These are phyloP conservation scores for Xerocomus nothofagi DNA, from an alignment of 1,284 basidiomycete species.

Conservation along the genomic window DNA sequence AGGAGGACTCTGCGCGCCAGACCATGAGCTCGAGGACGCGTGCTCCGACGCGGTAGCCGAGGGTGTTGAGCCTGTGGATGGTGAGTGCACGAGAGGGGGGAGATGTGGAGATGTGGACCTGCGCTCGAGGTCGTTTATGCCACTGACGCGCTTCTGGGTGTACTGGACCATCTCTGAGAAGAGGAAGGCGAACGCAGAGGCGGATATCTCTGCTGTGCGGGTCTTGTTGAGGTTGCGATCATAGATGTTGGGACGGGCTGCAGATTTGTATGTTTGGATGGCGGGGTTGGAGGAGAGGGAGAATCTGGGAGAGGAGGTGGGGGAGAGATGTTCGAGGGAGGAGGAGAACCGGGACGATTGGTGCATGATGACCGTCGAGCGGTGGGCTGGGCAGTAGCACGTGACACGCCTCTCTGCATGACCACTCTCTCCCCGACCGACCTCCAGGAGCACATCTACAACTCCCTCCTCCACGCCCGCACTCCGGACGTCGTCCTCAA, in stretches of 20 bases:
- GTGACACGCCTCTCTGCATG: constrained; percentile 24
- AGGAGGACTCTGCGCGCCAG: constrained; percentile 68
- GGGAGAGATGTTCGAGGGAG: constrained; percentile 62
- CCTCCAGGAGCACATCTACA: constrained; percentile 73
- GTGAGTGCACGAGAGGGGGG: neutral
- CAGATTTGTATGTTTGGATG: constrained; percentile 47
- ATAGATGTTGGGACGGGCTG: constrained; percentile 69
- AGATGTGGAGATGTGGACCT: constrained; percentile 41
- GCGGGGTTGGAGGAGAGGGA: constrained; percentile 62
- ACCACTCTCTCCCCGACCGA: constrained; percentile 43
- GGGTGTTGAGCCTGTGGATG: constrained; percentile 71
- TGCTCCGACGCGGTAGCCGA: constrained; percentile 88
- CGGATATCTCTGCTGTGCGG: constrained; percentile 76
- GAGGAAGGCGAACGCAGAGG: constrained; percentile 82
- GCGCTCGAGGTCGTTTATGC: constrained; percentile 92
- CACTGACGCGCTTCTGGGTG: constrained; percentile 91
- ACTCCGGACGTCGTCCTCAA: constrained; percentile 77
- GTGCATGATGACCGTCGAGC: constrained; percentile 22
- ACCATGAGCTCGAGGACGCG: constrained; percentile 79
- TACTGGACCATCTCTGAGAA: constrained; percentile 94
- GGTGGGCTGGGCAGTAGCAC: no score
- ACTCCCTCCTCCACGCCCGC: constrained; percentile 66
- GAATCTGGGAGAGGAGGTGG: constrained; percentile 62
- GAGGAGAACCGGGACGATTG: constrained; percentile 69
- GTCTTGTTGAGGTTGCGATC: constrained; percentile 86